Evolutionary conservation across 225 moss, liverwort and hornwort species (phyloP).

Genomic region (Polytrichum commune): DNA sequence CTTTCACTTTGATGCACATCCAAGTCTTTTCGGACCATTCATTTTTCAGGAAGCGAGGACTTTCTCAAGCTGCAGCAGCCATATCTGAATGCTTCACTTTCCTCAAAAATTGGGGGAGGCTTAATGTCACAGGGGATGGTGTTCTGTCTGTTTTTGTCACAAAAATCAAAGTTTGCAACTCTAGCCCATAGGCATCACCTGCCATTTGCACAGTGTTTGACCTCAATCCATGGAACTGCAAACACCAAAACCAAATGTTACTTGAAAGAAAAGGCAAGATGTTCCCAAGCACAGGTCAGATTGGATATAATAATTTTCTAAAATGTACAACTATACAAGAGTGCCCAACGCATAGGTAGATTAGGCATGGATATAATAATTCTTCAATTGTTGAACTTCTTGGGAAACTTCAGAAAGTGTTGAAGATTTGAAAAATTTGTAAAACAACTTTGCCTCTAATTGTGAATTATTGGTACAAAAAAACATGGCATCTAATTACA

Average conservation of each 20-base stretch:
- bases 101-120: conserved; percentile 64
- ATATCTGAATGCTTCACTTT: conserved; percentile 57
- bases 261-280: too few relatives aligned
- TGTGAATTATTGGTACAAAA: too few relatives aligned
- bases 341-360: too few relatives aligned
- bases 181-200: conserved; percentile 25
- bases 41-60: background rate
- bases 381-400: too few relatives aligned
- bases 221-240: conserved; percentile 82
- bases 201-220: conserved; percentile 55
- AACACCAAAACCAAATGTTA: background rate
- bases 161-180: conserved; percentile 38
- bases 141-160: conserved; percentile 55
- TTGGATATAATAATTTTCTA: too few relatives aligned
- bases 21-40: background rate
- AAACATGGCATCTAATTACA: too few relatives aligned
- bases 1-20: background rate
- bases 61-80: conserved; percentile 46
- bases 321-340: too few relatives aligned
- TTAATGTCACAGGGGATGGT: conserved; percentile 11
- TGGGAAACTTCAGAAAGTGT: too few relatives aligned
- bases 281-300: too few relatives aligned
- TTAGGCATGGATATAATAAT: too few relatives aligned
- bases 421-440: too few relatives aligned
- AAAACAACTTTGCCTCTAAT: too few relatives aligned